Percentiles rank a stretch among this genome's conserved stretches.
Conservation (phyloP, 2,329 filamentous ascomycete species). For the Cladophialophora immunda region DNA sequence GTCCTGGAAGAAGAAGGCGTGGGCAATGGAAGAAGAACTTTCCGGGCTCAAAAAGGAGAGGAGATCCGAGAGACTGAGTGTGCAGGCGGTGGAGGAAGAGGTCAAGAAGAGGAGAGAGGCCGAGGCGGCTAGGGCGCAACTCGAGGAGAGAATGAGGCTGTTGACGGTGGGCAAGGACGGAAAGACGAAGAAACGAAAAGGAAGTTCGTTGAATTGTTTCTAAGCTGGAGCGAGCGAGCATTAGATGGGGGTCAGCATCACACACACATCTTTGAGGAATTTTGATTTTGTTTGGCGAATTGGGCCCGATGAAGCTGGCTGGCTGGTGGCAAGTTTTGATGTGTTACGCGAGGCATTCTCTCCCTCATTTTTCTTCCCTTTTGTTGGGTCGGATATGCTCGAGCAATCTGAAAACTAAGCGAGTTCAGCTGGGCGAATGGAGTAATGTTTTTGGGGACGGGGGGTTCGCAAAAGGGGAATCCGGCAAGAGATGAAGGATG, state of each 20-base stretch:
- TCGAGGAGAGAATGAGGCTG: conserved; percentile 94
- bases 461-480: neutral
- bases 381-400: neutral
- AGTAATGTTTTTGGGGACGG: neutral
- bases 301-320: neutral
- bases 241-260: conserved; percentile 1
- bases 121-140: conserved; percentile 84
- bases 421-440: neutral
- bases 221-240: conserved; percentile 54
- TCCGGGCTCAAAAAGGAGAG: conserved; percentile 65
- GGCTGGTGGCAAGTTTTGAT: neutral
- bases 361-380: neutral
- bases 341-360: neutral
- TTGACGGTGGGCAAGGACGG: conserved; percentile 63
- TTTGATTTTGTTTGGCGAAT: neutral
- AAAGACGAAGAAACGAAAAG: conserved; percentile 88
- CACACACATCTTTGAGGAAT: neutral
- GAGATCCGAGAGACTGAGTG: conserved; percentile 67
- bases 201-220: conserved; percentile 96
- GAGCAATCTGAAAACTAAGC: neutral
- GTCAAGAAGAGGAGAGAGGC: conserved; percentile 89
- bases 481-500: conserved; percentile 2
- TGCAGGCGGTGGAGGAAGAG: conserved; percentile 96
- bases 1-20: conserved; percentile 85
- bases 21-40: conserved; percentile 73